Evolutionary conservation across 2,329 filamentous ascomycete genomes (phyloP).

Genomic region (Aspergillus transmontanensis): DNA sequence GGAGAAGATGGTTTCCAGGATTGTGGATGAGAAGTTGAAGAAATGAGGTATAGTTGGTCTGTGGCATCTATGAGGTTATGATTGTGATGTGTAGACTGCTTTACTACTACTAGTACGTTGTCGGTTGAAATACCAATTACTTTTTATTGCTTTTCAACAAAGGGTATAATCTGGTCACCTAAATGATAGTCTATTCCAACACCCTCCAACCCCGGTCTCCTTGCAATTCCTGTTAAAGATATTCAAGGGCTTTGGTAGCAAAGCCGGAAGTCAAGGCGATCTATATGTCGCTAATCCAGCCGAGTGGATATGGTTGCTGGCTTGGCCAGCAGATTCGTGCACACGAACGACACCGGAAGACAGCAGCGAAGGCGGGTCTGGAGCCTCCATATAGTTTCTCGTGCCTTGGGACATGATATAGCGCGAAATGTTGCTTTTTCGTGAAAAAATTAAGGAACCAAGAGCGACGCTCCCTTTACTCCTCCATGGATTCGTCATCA

Average conservation of each 20-base stretch:
- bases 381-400: not conserved
- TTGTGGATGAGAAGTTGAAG: conserved; percentile 72
- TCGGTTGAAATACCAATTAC: not conserved
- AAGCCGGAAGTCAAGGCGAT: not conserved
- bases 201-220: not conserved
- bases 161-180: conserved; percentile 3
- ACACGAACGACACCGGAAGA: not conserved
- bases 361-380: not conserved
- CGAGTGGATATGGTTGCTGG: not conserved
- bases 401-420: not conserved
- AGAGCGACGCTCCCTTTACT: conserved; percentile 28
- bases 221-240: not conserved
- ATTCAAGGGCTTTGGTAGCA: not conserved
- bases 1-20: conserved; percentile 71
- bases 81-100: conserved; percentile 2
- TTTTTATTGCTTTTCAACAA: not conserved
- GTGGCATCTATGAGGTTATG: not conserved
- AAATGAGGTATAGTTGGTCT: conserved; percentile 19
- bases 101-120: not conserved
- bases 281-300: not conserved
- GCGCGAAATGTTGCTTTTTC: not conserved
- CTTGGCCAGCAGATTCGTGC: not conserved
- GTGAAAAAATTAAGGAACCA: not conserved
- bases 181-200: not conserved
- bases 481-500: conserved; percentile 44